These are phyloP conservation scores for Cercospora brassicicola DNA, from an alignment of 2,329 filamentous ascomycete genomes.

Conservation along the genomic window DNA sequence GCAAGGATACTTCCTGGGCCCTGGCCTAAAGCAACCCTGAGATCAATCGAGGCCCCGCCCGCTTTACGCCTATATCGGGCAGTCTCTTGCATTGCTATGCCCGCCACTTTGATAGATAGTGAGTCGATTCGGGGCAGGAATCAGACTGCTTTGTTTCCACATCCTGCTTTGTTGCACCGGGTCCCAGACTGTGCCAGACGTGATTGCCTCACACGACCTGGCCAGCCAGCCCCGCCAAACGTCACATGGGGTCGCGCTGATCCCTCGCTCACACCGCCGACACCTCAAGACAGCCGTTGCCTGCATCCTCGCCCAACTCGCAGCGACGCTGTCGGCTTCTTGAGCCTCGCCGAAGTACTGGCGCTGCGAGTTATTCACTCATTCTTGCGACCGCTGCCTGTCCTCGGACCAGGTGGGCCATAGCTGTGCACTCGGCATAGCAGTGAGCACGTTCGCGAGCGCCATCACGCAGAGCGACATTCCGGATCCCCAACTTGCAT, in stretches of 20 bases:
- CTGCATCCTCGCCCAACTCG: background rate
- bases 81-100: background rate
- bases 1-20: background rate
- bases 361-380: background rate
- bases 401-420: background rate
- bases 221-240: background rate
- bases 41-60: background rate
- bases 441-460: constrained; percentile 7
- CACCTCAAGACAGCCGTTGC: background rate
- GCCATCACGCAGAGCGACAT: background rate
- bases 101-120: background rate
- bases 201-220: constrained; percentile 3
- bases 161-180: background rate
- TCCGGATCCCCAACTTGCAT: background rate
- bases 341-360: background rate
- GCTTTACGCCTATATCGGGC: background rate
- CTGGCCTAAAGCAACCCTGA: background rate
- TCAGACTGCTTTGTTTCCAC: background rate
- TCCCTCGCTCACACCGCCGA: constrained; percentile 4
- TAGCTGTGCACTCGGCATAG: background rate
- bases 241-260: constrained; percentile 1
- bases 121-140: background rate
- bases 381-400: background rate
- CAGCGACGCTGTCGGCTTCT: background rate
- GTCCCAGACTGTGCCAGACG: background rate